Base-by-base conservation (phyloP, 768 basidiomycete genomes). In the Brasilioporus rufonigricans region DNA sequence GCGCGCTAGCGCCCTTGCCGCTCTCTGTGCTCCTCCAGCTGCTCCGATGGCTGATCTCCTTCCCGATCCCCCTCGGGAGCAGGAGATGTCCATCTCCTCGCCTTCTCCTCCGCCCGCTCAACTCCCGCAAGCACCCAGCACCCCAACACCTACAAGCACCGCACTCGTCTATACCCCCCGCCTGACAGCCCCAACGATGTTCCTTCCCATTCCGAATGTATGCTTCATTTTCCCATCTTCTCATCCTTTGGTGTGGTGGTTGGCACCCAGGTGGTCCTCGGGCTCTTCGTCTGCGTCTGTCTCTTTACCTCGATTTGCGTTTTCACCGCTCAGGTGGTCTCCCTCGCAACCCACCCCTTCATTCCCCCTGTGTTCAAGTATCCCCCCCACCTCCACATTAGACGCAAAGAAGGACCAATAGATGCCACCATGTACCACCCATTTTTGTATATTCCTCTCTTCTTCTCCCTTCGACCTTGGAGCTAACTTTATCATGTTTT, bases 191-290 rank as follows among this genome's bases (percentile, higher is more conserved):
- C 85, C 90, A 32, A 86, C 84, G 32, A 87, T 92, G 86, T 93
- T 93, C 68, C 73, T 92, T 44, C 91, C 91, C n/a, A 87, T 92
- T 40, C 91, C 91, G 48, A 91, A 91, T 76, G 91, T 93, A 80
- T 83, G 88, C 82, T 73, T 62, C 61, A 29, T 60, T 69, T 66
- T 48, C 52, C 73, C 73, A 47, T 71, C 81, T 58, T 80, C 78
- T 44, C 74, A 74, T 69, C 71, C 76, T 55, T 74, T 87, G 43
- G 76, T 78, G 12, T 87, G 83, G 83, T 86, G 81, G 83, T 70
- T 88, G 61, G 65, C 57, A 32, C 63, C 65, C 10, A 52, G 33
- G 52, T 67, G 77, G 68, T 66, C 69, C 75, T 73, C 73, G 57
- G 47, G 48, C 72, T 69, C 74, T 76, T 67, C 66, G 12, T 73